Percentiles rank a stretch among this genome's conserved stretches.
Conservation (phyloP, 768 basidiomycete genomes). For the Cubamyces lactineus region DNA sequence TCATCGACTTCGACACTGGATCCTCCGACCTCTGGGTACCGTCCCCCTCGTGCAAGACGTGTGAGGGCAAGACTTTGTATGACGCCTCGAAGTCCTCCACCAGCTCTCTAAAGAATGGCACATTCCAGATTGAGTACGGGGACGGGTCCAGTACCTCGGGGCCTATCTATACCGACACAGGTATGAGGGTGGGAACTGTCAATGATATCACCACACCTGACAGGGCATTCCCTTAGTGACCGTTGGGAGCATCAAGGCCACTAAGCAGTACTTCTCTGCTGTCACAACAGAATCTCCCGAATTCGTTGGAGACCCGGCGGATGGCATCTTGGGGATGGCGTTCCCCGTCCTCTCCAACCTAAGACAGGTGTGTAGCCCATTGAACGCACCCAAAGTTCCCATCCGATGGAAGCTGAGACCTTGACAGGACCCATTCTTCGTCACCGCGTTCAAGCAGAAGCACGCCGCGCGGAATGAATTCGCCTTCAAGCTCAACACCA, state of each 20-base stretch:
- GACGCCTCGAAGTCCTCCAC: constrained; percentile 33
- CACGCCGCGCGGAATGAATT: constrained; percentile 24
- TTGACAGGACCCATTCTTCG: constrained; percentile 25
- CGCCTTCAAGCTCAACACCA: constrained; percentile 31
- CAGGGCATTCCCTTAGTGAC: constrained; percentile 29
- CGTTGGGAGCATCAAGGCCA: constrained; percentile 34
- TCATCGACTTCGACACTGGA: constrained; percentile 23
- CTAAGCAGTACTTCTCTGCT: constrained; percentile 17
- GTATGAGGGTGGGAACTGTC: not conserved
- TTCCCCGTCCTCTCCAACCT: constrained; percentile 26
- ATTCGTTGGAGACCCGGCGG: constrained; percentile 11
- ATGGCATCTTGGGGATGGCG: constrained; percentile 28
- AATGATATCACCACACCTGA: not conserved
- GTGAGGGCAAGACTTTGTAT: constrained; percentile 29
- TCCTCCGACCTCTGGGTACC: constrained; percentile 24
- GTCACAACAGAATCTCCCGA: constrained; percentile 15
- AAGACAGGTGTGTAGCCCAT: not conserved
- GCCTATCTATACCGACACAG: constrained; percentile 36
- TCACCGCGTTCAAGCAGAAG: constrained; percentile 21
- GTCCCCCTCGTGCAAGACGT: constrained; percentile 7
- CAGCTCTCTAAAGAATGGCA: constrained; percentile 20
- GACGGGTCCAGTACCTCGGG: constrained; percentile 40
- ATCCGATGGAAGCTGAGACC: not conserved
- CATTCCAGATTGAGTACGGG: constrained; percentile 40
- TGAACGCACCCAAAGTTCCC: no score